A percentile compares a stretch with the other conserved stretches of the same genome.
Evolutionary conservation across 768 basidiomycete genomes (phyloP).

Genomic region (Saitozyma podzolica): DNA sequence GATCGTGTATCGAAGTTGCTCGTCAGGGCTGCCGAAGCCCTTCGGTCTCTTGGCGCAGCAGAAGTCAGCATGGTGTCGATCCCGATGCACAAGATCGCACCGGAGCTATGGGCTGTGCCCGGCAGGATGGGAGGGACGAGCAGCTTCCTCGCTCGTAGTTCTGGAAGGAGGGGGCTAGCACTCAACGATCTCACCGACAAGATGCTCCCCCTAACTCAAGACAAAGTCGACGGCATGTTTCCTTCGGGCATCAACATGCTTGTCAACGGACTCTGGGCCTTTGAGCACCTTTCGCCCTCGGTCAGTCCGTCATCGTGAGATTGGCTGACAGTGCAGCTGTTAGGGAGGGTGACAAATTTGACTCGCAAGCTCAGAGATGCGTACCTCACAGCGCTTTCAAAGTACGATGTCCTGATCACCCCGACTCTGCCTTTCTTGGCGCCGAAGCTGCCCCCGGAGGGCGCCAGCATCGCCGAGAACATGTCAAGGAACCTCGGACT

Average conservation of each 20-base stretch:
- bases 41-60: slow-evolving; percentile 54
- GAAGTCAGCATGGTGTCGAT: slow-evolving; percentile 55
- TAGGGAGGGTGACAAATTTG: slow-evolving; percentile 55
- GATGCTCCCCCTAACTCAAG: slow-evolving; percentile 53
- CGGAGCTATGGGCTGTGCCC: slow-evolving; percentile 30
- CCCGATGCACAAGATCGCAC: slow-evolving; percentile 50
- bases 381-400: slow-evolving; percentile 49
- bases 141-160: slow-evolving; percentile 24
- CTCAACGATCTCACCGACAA: slow-evolving; percentile 49
- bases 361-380: slow-evolving; percentile 53
- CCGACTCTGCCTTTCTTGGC: slow-evolving; percentile 47
- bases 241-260: slow-evolving; percentile 18
- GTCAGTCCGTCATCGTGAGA: slow-evolving; percentile 14
- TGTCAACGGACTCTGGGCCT: slow-evolving; percentile 24
- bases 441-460: slow-evolving; percentile 12
- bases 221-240: slow-evolving; percentile 53
- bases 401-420: slow-evolving; percentile 53
- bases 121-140: slow-evolving; percentile 30
- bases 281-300: slow-evolving; percentile 23
- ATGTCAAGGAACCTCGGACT: slow-evolving; percentile 32
- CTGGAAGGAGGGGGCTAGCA: slow-evolving; percentile 50
- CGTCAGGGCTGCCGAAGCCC: slow-evolving; percentile 51
- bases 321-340: slow-evolving; percentile 4
- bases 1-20: slow-evolving; percentile 53
- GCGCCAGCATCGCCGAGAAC: slow-evolving; percentile 45